These are phyloP conservation scores for Saccharomyces hybrid DNA, from an alignment of 1,139 yeast genomes.

Conservation along the genomic window DNA sequence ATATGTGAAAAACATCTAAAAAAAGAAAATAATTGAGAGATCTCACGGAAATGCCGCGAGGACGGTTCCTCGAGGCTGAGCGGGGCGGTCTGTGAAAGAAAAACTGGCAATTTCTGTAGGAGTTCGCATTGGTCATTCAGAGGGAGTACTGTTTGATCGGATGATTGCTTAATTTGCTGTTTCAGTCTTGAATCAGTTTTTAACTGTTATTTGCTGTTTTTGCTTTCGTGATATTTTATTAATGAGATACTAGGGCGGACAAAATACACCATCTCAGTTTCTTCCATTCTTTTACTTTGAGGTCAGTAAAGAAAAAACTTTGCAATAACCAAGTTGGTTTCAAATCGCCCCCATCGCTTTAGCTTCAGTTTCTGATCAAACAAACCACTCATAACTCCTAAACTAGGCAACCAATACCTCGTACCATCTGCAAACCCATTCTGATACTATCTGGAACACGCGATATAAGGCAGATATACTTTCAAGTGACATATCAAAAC, in stretches of 20 bases:
- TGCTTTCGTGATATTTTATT: neutral
- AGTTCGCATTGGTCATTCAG: neutral
- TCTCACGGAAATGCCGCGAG: constrained; percentile 1
- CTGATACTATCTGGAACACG: neutral
- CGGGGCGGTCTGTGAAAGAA: neutral
- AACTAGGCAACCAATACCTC: neutral
- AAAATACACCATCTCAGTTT: neutral
- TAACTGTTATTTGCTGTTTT: neutral
- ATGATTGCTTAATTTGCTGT: neutral
- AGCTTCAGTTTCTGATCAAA: neutral
- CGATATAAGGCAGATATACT: neutral
- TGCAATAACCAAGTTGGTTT: neutral
- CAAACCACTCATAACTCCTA: neutral
- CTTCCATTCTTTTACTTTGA: neutral
- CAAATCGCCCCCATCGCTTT: neutral
- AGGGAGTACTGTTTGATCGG: neutral
- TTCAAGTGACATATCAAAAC: neutral
- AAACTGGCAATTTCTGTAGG: neutral
- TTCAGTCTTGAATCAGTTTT: neutral
- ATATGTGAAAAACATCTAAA: neutral
- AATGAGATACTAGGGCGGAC: neutral
- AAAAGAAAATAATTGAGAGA: neutral
- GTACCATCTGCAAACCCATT: neutral
- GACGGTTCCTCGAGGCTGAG: neutral
- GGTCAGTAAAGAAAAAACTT: neutral